Conservation (phyloP, 2,329 filamentous ascomycete species). For the Botrytis deweyae region DNA sequence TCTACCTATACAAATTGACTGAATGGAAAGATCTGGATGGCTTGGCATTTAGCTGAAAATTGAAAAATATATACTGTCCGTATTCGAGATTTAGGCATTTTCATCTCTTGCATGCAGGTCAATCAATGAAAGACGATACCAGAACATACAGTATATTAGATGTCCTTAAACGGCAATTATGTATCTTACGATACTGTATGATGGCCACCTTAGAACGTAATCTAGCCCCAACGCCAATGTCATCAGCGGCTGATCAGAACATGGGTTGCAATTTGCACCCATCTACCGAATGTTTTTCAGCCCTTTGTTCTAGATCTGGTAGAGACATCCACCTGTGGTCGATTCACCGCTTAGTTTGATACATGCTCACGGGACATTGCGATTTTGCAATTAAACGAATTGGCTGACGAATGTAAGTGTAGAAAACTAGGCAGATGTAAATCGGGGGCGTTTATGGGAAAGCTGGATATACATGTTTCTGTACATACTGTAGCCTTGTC, state of each 20-base stretch:
- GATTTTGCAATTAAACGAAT: background rate
- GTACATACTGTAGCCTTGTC: slow-evolving; percentile 14
- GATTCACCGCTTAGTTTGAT: slow-evolving; percentile 4
- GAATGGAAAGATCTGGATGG: slow-evolving; percentile 4
- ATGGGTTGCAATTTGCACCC: background rate
- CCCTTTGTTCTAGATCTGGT: background rate
- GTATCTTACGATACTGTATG: slow-evolving; percentile 5
- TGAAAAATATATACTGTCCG: background rate
- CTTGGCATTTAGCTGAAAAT: slow-evolving; percentile 21
- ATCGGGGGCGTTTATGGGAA: slow-evolving; percentile 10
- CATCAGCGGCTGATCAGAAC: slow-evolving; percentile 16
- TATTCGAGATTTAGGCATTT: background rate
- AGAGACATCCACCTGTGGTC: background rate
- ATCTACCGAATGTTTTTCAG: slow-evolving; percentile 6
- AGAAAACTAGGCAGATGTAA: slow-evolving; percentile 13
- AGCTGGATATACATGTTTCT: slow-evolving; percentile 12
- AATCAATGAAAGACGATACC: background rate
- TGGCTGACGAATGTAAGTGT: background rate
- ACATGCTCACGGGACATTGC: background rate
- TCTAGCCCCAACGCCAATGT: slow-evolving; percentile 1
- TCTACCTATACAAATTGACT: background rate
- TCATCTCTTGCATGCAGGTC: background rate
- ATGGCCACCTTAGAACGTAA: slow-evolving; percentile 10
- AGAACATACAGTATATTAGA: background rate
- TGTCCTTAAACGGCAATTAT: slow-evolving; percentile 5